Base-by-base conservation (phyloP, 1,139 yeast genomes). In the Saccharomyces hybrid region DNA sequence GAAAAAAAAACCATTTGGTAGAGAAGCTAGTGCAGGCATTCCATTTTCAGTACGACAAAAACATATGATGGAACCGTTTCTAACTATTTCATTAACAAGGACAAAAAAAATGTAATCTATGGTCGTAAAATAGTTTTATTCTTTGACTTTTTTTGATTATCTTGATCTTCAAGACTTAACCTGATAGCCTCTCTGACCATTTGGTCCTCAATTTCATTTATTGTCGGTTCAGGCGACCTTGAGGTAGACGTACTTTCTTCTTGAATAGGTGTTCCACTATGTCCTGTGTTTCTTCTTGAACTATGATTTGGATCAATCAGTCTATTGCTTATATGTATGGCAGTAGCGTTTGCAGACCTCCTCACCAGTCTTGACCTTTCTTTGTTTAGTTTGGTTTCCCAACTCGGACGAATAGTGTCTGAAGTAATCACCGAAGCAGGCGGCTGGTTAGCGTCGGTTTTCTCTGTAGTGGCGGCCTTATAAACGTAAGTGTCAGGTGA, bases 331-430 rank as follows among this genome's bases (percentile, higher is more conserved):
- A 70, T 66, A 71, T 91, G 98, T 48, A 91, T 81, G 0, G 97
- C 97, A 50, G 89, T 88, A 0, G 98, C 98, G 16, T 96, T 89
- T 0, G 97, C 98, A 0, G 96, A 84, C 63, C 88, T 79, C 56
- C 96, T 78, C 0, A 96, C 97, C 48, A 89, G 74, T 62, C 83
- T 85, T 57, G 83, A 80, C 54, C 93, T 78, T 3, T 97, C 96
- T 50, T 81, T 75, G 14, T 78, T 75, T 54, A 93, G 76, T 62
- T 83, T 86, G 9, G 76, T 72, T 61, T 88, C 90, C 99, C 99
- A 93, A 65, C 89, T 96, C 1, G 99, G 98, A 53, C 97, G 77
- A 48, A 93, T 87, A 62, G 71, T 74, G 70, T 93, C 98, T 6
- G 89, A 81, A 0, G 95, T 82, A 24, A 90, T 78, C 2, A 51